Conservation (phyloP, 2,329 filamentous ascomycete species). For the Claviceps sorghi region DNA sequence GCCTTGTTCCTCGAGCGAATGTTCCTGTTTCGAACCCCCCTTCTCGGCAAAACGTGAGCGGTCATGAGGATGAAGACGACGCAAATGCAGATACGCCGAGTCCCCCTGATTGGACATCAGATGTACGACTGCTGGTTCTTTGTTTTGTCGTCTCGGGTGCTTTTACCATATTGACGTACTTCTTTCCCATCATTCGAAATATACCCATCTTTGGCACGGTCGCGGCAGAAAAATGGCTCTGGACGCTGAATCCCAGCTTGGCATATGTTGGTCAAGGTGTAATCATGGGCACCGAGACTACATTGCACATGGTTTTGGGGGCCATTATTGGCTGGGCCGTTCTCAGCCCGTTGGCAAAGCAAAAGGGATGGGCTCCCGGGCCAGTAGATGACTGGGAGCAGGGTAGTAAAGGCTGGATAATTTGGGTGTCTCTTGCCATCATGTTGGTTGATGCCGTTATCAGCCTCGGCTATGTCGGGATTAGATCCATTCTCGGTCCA, state of each 20-base stretch:
- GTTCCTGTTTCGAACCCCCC: not conserved
- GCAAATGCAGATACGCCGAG: not conserved
- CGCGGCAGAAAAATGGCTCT: conserved; percentile 71
- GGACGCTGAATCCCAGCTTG: conserved; percentile 93
- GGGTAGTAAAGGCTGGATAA: conserved; percentile 96
- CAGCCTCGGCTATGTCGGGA: conserved; percentile 65
- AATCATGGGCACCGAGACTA: conserved; percentile 95
- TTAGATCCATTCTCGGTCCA: conserved; percentile 32
- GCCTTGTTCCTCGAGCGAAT: conserved; percentile 23
- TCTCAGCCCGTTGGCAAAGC: conserved; percentile 77
- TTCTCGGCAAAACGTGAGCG: not conserved
- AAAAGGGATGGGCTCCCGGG: conserved; percentile 77
- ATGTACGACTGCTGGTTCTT: conserved; percentile 39
- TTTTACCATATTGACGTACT: conserved; percentile 76
- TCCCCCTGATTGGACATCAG: conserved; percentile 23
- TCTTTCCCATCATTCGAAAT: conserved; percentile 69
- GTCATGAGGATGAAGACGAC: not conserved
- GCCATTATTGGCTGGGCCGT: conserved; percentile 82
- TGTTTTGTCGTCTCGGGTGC: conserved; percentile 46
- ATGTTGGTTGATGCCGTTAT: conserved; percentile 92
- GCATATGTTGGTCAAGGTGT: conserved; percentile 96
- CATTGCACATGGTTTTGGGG: conserved; percentile 86
- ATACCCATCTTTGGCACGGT: conserved; percentile 71
- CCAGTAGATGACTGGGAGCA: conserved; percentile 76
- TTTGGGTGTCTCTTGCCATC: conserved; percentile 90